Percentiles rank a stretch among this genome's conserved stretches.
phyloP scores from a whole-genome alignment of 2,329 filamentous ascomycete species.

The Fusarium piperis region DNA sequence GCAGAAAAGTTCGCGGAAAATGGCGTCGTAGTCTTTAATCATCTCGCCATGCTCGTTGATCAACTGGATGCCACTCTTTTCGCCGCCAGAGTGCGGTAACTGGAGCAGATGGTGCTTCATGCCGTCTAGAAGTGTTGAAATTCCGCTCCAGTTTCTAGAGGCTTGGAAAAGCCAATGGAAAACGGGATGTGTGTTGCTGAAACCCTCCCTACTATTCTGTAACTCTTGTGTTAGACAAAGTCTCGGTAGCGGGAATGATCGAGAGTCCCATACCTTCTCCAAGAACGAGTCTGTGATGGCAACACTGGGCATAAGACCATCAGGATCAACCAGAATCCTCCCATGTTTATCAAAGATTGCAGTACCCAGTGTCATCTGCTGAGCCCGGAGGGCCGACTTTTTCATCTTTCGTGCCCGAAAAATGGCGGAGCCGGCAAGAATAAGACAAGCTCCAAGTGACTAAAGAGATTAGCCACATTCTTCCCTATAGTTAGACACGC shows the following conservation, averaged over 20 bases:
- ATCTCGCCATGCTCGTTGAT: conserved; percentile 64
- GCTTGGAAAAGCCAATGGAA: conserved; percentile 90
- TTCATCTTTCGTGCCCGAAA: conserved; percentile 62
- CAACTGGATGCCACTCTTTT: conserved; percentile 50
- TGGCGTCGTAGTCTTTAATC: conserved; percentile 74
- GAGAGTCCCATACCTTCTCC: conserved; percentile 59
- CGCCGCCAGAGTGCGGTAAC: conserved; percentile 45
- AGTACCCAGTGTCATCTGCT: conserved; percentile 66
- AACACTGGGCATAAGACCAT: conserved; percentile 73
- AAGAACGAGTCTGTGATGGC: conserved; percentile 83
- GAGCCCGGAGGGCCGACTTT: conserved; percentile 65
- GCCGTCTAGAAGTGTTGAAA: conserved; percentile 72
- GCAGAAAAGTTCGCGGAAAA: conserved; percentile 86
- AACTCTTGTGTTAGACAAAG: conserved; percentile 13
- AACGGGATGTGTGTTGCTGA: conserved; percentile 77
- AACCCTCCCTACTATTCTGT: conserved; percentile 70
- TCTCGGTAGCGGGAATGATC: too few species aligned
- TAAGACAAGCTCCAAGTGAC: conserved; percentile 69
- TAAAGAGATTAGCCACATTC: conserved; percentile 40
- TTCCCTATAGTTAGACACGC: conserved; percentile 34
- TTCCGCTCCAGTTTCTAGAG: conserved; percentile 76
- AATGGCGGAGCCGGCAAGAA: conserved; percentile 64
- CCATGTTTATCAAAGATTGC: conserved; percentile 74
- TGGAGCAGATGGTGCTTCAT: conserved; percentile 76
- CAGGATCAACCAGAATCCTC: conserved; percentile 72